A percentile compares a stretch with the other conserved stretches of the same genome.
phyloP scores from a whole-genome alignment of 331 rosid species.

The Spiraea crenata region DNA sequence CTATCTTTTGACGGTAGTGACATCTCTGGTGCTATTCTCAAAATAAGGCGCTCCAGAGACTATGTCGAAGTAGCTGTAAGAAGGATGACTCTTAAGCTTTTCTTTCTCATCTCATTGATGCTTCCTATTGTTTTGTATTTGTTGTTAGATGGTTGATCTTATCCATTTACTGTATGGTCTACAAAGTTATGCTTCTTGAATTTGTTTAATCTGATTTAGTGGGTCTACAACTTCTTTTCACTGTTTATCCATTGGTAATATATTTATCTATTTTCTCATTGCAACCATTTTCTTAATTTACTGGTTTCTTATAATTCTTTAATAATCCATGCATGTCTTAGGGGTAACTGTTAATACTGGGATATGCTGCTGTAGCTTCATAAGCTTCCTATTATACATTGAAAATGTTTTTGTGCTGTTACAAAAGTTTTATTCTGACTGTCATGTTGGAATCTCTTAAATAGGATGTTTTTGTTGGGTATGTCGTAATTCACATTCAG shows the following conservation, averaged over 20 bases:
- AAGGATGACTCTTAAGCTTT: slow-evolving; percentile 36
- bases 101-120: slow-evolving; percentile 14
- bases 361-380: slow-evolving; percentile 43
- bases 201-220: background rate
- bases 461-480: slow-evolving; percentile 65
- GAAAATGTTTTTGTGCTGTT: slow-evolving; percentile 50
- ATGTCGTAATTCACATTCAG: slow-evolving; percentile 52
- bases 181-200: background rate
- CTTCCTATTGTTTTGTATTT: background rate
- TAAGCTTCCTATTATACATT: slow-evolving; percentile 41
- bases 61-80: slow-evolving; percentile 86
- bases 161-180: slow-evolving; percentile 10
- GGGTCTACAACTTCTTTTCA: background rate
- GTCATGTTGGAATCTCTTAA: slow-evolving; percentile 57
- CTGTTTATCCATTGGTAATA: background rate
- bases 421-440: slow-evolving; percentile 52
- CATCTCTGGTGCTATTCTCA: slow-evolving; percentile 64
- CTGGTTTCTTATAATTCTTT: background rate
- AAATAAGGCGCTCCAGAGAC: slow-evolving; percentile 89
- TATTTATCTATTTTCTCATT: background rate
- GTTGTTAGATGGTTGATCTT: slow-evolving; percentile 9
- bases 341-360: slow-evolving; percentile 25
- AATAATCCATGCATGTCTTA: background rate
- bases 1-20: slow-evolving; percentile 78
- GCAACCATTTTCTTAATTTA: background rate